These are phyloP conservation scores for Begonia fuchsioides DNA, from an alignment of 306 rosid genomes.

Conservation along the genomic window DNA sequence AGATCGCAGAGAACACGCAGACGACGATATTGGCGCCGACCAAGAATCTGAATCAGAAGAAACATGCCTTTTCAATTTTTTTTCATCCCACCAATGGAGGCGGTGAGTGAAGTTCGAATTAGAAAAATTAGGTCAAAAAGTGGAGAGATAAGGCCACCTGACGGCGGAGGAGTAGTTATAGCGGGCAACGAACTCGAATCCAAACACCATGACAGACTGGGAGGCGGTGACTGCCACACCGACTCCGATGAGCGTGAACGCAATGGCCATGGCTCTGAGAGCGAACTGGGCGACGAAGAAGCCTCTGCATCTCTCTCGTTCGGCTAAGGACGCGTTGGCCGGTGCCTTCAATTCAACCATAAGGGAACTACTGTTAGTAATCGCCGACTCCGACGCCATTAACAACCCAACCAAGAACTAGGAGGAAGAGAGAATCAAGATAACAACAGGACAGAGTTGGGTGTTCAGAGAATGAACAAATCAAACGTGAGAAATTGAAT, in stretches of 20 bases:
- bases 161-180: background rate
- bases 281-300: background rate
- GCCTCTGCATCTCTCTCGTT: background rate
- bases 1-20: background rate
- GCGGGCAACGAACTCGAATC: background rate
- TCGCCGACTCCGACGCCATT: background rate
- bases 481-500: too few relatives aligned
- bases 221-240: background rate
- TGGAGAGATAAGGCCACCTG: background rate
- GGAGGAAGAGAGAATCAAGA: background rate
- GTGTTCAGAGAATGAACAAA: background rate
- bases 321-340: background rate
- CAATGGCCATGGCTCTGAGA: background rate
- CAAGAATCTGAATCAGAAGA: background rate
- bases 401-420: background rate
- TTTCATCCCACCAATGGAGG: too few relatives aligned
- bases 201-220: background rate
- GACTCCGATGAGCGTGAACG: background rate
- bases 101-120: too few relatives aligned
- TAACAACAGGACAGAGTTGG: background rate
- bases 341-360: background rate
- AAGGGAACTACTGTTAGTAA: background rate
- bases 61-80: too few relatives aligned
- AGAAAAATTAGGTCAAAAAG: background rate
- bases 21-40: background rate